Evolutionary conservation across 2,329 filamentous ascomycete species (phyloP), one percentile per base, ranked within the genome.

Genomic region (Epichloe uncinata): DNA sequence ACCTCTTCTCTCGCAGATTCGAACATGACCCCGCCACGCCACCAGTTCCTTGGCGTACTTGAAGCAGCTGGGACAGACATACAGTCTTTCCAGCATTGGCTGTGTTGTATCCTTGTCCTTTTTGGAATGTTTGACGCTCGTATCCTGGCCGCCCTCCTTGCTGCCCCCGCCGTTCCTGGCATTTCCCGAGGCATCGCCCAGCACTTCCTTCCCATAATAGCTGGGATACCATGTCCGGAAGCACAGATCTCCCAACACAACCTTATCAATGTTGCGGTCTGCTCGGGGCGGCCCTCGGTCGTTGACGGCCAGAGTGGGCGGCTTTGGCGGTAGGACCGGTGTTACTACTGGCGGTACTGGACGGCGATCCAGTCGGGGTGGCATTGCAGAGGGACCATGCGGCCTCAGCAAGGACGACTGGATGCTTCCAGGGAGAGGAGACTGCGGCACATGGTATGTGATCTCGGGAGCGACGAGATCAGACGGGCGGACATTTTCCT

Each of bases 161-260:
- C 54, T 58, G 15, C 54, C 56, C 1, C 59, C 60, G 4, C 50
- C 56, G 47, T 55, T 59, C 42, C 53, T 57, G 15, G 52, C 50
- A 45, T 63, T 61, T 3, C 61, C 63, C 1, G 63, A 63, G n/a
- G 65, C 58, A 49, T 79, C 75, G 12, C 77, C 78, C 4, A 82
- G 66, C 7, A 81, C 70, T 50, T 82, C 89, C 72, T 78, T 95
- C 69, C 73, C 74, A 65, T 96, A 95, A 66, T 90, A 93, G 15
- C 87, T 94, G 7, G 89, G 87, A 65, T 93, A 96, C 89, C 90
- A 95, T 3, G 90, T 85, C 58, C 83, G 82, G 69, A 96, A 94
- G 59, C 82, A 81, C 34, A 93, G 74, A 59, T 89, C 81, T 4
- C 90, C 91, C 53, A 96, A 74, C 49, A 95, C 83, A 47, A 96